A percentile compares a stretch with the other conserved stretches of the same genome.
Evolutionary conservation across 441 rosid species (phyloP).

Genomic region (Daphne laureola): DNA sequence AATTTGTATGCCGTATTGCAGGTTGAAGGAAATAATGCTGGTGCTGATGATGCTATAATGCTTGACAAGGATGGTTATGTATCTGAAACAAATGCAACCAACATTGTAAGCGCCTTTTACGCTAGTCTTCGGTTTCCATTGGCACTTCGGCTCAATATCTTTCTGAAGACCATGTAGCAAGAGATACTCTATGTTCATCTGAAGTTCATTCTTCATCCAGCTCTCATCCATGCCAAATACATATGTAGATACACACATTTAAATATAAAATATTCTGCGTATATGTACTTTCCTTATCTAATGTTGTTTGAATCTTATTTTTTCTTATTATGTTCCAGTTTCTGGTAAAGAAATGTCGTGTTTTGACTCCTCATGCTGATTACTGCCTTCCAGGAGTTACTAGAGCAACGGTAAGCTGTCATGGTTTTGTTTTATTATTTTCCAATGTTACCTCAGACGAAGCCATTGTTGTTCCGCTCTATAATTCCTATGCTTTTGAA

Average conservation of each 20-base stretch:
- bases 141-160: background rate
- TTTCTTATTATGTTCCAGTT: constrained; percentile 37
- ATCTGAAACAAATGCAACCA: constrained; percentile 91
- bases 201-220: constrained; percentile 1
- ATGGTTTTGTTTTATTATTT: background rate
- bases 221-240: background rate
- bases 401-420: constrained; percentile 61
- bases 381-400: constrained; percentile 95
- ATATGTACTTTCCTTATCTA: constrained; percentile 7
- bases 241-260: too few species aligned
- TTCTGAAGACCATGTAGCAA: background rate
- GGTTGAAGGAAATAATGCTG: constrained; percentile 86
- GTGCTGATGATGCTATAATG: constrained; percentile 79
- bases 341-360: constrained; percentile 77
- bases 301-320: constrained; percentile 4
- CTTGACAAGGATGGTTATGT: constrained; percentile 90
- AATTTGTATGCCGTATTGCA: constrained; percentile 21
- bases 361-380: constrained; percentile 87
- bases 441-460: background rate
- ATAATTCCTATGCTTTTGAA: too few species aligned
- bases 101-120: constrained; percentile 49
- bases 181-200: background rate
- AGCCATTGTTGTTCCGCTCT: background rate
- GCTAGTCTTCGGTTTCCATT: constrained; percentile 6
- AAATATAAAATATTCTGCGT: background rate